Base-by-base conservation (phyloP, 805 yeast species). In the Cyberlindnera misumaiensis region DNA sequence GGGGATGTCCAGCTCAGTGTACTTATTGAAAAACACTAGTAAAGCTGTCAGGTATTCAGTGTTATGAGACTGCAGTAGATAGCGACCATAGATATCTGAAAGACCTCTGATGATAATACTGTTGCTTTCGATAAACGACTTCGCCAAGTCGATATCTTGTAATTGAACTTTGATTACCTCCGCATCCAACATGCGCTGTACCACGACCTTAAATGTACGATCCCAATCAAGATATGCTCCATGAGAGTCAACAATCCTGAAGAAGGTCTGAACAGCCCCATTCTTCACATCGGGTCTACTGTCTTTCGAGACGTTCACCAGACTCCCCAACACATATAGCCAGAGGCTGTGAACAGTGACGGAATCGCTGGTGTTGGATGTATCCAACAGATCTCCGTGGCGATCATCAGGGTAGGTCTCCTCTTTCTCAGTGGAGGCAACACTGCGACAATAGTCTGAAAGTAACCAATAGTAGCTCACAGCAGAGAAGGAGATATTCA, bases 391-490 rank as follows among this genome's bases (percentile, higher is more conserved):
- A 11, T 56, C 55, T 6, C 24, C 24, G n/a, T n/a, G n/a, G n/a
- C n/a, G n/a, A n/a, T n/a, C n/a, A 0, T 56, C 48, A 10, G 25
- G 37, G 20, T 38, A 40, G 9, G 5, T 13, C 9, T 42, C 44
- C 28, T 51, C 44, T 28, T 25, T 36, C 8, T 20, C 36, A 12
- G 35, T 18, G 4, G 30, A 33, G 1, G 38, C 32, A 11, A 43
- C 14, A 5, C 43, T 45, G 35, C 77, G 68, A 30, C 80, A 60
- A 41, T 79, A 77, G 51, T 93, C 97, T 49, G 96, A 84, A 4
- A 93, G 76, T 12, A 83, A 59, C 97, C 97, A 90, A 53, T 88
- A 89, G 48, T 88, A 83, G 48, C 96, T 85, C 8, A 88, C 83
- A 0, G 96, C 80, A 35, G 95, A 85, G 55, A 90, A 88, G 0